Percentiles rank a stretch among this genome's conserved stretches.
phyloP scores from a whole-genome alignment of 164 flowering plant species.

The grape (Vitis vinifera) region ASM3070453v1 NC_081810.1:2032001-2032500 shows the following conservation, averaged over 20 bases:
- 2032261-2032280: too few relatives aligned
- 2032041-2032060: constrained; percentile 41
- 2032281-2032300: too few relatives aligned
- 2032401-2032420: too few relatives aligned
- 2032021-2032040: constrained; percentile 45
- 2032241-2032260: constrained; percentile 24
- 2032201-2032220: constrained; percentile 31
- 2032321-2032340: constrained; percentile 32
- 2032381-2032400: constrained; percentile 36
- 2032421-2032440: too few relatives aligned
- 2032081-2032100: constrained; percentile 40
- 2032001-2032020: constrained; percentile 27
- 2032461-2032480: too few relatives aligned
- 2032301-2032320: too few relatives aligned
- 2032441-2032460: too few relatives aligned
- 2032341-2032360: constrained; percentile 62
- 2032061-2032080: constrained; percentile 53
- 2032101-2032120: constrained; percentile 51
- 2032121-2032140: constrained; percentile 43
- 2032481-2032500: too few relatives aligned
- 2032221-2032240: constrained; percentile 45
- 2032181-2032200: constrained; percentile 62
- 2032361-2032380: constrained; percentile 85
- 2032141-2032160: constrained; percentile 53
- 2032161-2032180: constrained; percentile 54